Evolutionary conservation across 78 protist genomes (phyloP), one percentile per base, ranked within the genome.

Genomic region (Guillardia theta): DNA sequence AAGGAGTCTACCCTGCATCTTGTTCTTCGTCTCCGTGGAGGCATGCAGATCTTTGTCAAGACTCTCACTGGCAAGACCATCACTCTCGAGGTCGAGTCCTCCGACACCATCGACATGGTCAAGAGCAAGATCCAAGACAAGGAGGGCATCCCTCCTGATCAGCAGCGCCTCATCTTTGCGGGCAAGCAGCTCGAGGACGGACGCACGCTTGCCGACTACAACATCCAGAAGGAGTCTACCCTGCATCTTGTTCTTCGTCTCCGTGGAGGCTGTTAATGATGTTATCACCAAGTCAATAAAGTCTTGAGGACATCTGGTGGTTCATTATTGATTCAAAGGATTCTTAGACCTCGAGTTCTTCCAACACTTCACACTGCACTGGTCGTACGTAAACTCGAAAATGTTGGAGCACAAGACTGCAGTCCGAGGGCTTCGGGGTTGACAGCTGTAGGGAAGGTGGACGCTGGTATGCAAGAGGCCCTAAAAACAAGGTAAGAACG

Each of bases 1-100:
- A 95, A 97, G 96, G 98, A 96, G 92, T 64, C 97, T 24, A 96
- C 96, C 5, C 5, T 70, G 87, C 87, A 70, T 70, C 22, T 70
- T 10, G 87, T 70, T 37, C 87, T 70, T 0, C 87, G 87, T 43
- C 87, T 70, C 47, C 33, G 87, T 3, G 87, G 87, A 37, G 87
- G 87, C 22, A 93, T 93, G 95, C 96, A 95, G 88, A 70, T 70
- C 41, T 70, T 70, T 15, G 87, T 70, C 41, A 70, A 70, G 41
- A 70, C 41, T 1, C 97, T 98, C 21, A 98, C 99, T 27, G 99
- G 99, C 92, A 99, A 99, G 97, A 99, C 99, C 96, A 98, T 99
- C 97, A 97, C 99, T 30, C 97, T 99, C 22, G 99, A 98, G 95
- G 99, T 98, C 64, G 99, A 98, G 96, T 64, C 98, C 39, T 92